Percentiles rank a stretch among this genome's conserved stretches.
phyloP scores from a whole-genome alignment of 345 rosid species.

The Lepidium didymum region DNA sequence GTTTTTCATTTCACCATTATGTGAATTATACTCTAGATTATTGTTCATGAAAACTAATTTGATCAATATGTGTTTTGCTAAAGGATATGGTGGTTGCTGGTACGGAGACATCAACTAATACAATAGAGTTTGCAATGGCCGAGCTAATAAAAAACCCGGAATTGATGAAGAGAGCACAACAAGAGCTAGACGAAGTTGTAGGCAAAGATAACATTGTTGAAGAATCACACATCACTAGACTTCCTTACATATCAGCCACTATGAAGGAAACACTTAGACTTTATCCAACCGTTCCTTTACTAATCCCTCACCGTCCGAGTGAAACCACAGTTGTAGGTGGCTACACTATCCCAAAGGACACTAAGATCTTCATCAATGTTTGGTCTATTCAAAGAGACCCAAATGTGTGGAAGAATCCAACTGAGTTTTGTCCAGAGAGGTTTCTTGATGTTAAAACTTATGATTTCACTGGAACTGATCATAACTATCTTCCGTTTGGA shows the following conservation, averaged over 20 bases:
- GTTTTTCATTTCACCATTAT: too few relatives aligned
- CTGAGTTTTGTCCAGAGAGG: slow-evolving; percentile 11
- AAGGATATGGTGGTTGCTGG: slow-evolving; percentile 28
- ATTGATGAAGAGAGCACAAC: slow-evolving; percentile 4
- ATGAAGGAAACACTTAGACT: slow-evolving; percentile 28
- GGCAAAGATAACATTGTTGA: slow-evolving; percentile 17
- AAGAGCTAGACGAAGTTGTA: slow-evolving; percentile 24
- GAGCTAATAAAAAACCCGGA: slow-evolving; percentile 17
- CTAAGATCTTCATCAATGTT: slow-evolving; percentile 20
- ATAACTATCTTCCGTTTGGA: slow-evolving; percentile 60
- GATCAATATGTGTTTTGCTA: background rate
- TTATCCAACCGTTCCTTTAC: slow-evolving; percentile 21
- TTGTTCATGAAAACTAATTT: background rate
- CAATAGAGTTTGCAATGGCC: slow-evolving; percentile 27
- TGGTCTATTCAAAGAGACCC: slow-evolving; percentile 25
- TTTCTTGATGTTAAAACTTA: slow-evolving; percentile 17
- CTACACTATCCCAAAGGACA: slow-evolving; percentile 18
- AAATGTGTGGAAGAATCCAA: slow-evolving; percentile 3
- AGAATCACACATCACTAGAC: slow-evolving; percentile 21
- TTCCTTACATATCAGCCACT: slow-evolving; percentile 19
- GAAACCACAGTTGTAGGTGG: slow-evolving; percentile 1
- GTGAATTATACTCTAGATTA: background rate
- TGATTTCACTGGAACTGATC: slow-evolving; percentile 53
- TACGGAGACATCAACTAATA: slow-evolving; percentile 21
- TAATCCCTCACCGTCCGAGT: slow-evolving; percentile 19